A percentile compares a stretch with the other conserved stretches of the same genome.
Evolutionary conservation across 2,329 filamentous ascomycete species (phyloP).

Genomic region (Ascochyta lentis): DNA sequence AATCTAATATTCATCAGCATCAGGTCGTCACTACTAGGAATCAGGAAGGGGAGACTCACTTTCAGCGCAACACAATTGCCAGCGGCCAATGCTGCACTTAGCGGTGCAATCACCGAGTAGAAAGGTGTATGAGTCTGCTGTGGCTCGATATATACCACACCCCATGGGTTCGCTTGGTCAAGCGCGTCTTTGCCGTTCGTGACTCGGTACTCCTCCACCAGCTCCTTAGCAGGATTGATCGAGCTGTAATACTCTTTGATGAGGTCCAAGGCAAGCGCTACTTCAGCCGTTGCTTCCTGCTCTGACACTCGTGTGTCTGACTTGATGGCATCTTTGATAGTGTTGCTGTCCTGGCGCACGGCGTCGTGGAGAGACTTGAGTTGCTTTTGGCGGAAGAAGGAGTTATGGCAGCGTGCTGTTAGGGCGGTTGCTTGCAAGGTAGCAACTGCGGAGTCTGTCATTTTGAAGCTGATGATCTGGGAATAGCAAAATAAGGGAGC

Average conservation of each 20-base stretch:
- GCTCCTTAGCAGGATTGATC: slow-evolving; percentile 49
- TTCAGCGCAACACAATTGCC: slow-evolving; percentile 61
- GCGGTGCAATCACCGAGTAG: slow-evolving; percentile 41
- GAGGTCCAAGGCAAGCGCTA: slow-evolving; percentile 49
- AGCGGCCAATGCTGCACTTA: slow-evolving; percentile 57
- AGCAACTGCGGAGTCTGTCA: slow-evolving; percentile 32
- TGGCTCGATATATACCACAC: slow-evolving; percentile 59
- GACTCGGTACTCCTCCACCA: slow-evolving; percentile 53
- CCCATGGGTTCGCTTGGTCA: slow-evolving; percentile 44
- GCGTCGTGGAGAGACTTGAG: slow-evolving; percentile 53
- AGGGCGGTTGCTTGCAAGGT: slow-evolving; percentile 52
- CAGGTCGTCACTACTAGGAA: not conserved
- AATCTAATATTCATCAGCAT: slow-evolving; percentile 33
- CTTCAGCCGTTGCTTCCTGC: slow-evolving; percentile 52
- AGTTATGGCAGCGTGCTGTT: slow-evolving; percentile 54
- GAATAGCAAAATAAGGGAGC: not conserved
- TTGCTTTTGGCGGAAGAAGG: slow-evolving; percentile 56
- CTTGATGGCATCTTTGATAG: slow-evolving; percentile 51
- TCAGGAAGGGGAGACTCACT: slow-evolving; percentile 38
- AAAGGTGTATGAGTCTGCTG: slow-evolving; percentile 55
- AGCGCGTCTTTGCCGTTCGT: slow-evolving; percentile 50
- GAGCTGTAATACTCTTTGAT: slow-evolving; percentile 51
- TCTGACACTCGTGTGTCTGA: slow-evolving; percentile 48
- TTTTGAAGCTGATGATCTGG: slow-evolving; percentile 1
- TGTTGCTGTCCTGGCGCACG: slow-evolving; percentile 45